Percentiles rank a stretch among this genome's conserved stretches.
These are phyloP conservation scores for Hypoxylon rickii DNA, from an alignment of 495 filamentous ascomycete genomes.

Conservation along the genomic window DNA sequence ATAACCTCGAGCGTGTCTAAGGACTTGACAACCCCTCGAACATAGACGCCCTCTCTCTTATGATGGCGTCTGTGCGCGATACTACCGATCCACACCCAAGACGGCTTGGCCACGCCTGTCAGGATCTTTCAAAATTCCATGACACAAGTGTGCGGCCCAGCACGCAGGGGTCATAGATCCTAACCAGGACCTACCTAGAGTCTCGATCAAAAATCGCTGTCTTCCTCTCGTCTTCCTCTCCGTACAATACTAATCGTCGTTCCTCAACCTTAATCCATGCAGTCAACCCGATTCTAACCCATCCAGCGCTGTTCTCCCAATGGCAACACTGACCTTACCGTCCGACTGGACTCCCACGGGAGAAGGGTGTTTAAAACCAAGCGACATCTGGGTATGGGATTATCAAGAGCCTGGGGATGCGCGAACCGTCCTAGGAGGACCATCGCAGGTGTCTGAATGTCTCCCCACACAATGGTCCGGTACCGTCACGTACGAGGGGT, in stretches of 20 bases:
- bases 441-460: constrained; percentile 35
- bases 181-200: background rate
- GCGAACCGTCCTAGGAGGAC: constrained; percentile 38
- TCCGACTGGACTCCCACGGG: constrained; percentile 24
- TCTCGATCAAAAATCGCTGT: background rate
- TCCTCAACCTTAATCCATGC: background rate
- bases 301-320: background rate
- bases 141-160: background rate
- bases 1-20: too few species aligned
- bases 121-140: background rate
- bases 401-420: constrained; percentile 6
- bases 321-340: constrained; percentile 12
- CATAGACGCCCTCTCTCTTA: background rate
- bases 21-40: background rate
- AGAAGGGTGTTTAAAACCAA: constrained; percentile 22
- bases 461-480: constrained; percentile 33
- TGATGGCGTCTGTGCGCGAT: background rate
- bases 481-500: constrained; percentile 23
- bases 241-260: background rate
- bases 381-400: constrained; percentile 40
- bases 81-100: background rate
- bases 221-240: background rate
- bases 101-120: background rate
- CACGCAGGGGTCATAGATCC: background rate
- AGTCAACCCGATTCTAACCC: background rate